phyloP scores from a whole-genome alignment of 306 rosid species.

The Cicer cuneatum region DNA sequence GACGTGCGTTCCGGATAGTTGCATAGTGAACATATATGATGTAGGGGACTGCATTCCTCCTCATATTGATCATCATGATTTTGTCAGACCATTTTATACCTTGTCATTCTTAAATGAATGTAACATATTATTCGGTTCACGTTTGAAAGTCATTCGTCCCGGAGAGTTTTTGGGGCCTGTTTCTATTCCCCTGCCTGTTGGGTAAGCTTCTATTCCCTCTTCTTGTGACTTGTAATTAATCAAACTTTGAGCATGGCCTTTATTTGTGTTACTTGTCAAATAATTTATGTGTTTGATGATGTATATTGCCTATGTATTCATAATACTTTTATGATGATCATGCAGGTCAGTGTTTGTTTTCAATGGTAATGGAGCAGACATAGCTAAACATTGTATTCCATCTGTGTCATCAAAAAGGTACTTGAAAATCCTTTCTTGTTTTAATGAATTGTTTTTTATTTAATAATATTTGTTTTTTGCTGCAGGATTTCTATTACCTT shows the following conservation, averaged over 20 bases:
- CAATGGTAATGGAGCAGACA: slow-evolving; percentile 63
- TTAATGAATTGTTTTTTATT: slow-evolving; percentile 7
- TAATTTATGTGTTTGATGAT: neutral
- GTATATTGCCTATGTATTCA: neutral
- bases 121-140: slow-evolving; percentile 57
- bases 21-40: slow-evolving; percentile 74
- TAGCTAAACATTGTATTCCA: slow-evolving; percentile 67
- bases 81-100: slow-evolving; percentile 59
- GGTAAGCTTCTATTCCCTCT: slow-evolving; percentile 46
- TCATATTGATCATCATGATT: slow-evolving; percentile 70
- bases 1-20: slow-evolving; percentile 65
- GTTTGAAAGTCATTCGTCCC: slow-evolving; percentile 39
- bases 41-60: slow-evolving; percentile 77
- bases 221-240: slow-evolving; percentile 15
- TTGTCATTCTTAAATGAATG: slow-evolving; percentile 59
- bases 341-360: slow-evolving; percentile 61
- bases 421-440: neutral
- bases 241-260: slow-evolving; percentile 12
- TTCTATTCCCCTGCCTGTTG: slow-evolving; percentile 52
- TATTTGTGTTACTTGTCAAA: neutral
- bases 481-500: slow-evolving; percentile 74
- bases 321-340: slow-evolving; percentile 13
- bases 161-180: slow-evolving; percentile 60
- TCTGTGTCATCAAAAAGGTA: slow-evolving; percentile 60
- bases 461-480: neutral